phyloP scores from a whole-genome alignment of 169 alveolate species.

The Plasmodium adleri region DNA sequence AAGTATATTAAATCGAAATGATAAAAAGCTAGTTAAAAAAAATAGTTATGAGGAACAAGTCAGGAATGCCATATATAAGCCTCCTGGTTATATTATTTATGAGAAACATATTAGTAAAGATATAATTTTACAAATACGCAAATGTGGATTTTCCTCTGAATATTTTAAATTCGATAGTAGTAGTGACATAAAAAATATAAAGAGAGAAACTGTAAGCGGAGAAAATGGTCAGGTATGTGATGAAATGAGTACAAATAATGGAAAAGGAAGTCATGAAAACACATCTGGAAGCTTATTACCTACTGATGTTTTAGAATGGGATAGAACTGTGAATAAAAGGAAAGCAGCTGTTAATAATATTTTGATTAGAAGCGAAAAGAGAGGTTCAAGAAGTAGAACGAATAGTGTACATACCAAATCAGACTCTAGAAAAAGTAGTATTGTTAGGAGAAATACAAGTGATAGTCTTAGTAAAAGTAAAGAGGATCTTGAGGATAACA shows the following conservation, averaged over 20 bases:
- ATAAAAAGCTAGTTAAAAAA: conserved; percentile 7
- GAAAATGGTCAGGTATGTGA: background rate
- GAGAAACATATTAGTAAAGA: conserved; percentile 63
- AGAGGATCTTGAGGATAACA: too few relatives aligned
- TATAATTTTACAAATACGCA: conserved; percentile 57
- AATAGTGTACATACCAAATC: too few relatives aligned
- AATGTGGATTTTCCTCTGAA: conserved; percentile 56
- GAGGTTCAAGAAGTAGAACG: too few relatives aligned
- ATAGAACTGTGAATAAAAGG: too few relatives aligned
- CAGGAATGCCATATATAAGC: conserved; percentile 21
- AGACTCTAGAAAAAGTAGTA: too few relatives aligned
- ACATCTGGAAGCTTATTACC: too few relatives aligned
- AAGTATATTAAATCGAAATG: conserved; percentile 34
- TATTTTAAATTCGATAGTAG: conserved; percentile 34
- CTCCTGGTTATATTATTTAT: conserved; percentile 71
- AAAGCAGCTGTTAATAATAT: too few relatives aligned
- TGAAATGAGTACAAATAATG: background rate
- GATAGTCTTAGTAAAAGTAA: too few relatives aligned
- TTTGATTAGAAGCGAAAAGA: too few relatives aligned
- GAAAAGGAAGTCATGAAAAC: background rate
- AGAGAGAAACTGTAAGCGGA: background rate
- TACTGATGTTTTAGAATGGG: too few relatives aligned
- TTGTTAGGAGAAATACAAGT: too few relatives aligned
- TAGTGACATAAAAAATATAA: background rate
- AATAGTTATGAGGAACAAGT: background rate